Percentiles rank a stretch among this genome's conserved stretches.
These are phyloP conservation scores for Rosa chinensis DNA, from an alignment of 306 rosid species.

Conservation along the genomic window DNA sequence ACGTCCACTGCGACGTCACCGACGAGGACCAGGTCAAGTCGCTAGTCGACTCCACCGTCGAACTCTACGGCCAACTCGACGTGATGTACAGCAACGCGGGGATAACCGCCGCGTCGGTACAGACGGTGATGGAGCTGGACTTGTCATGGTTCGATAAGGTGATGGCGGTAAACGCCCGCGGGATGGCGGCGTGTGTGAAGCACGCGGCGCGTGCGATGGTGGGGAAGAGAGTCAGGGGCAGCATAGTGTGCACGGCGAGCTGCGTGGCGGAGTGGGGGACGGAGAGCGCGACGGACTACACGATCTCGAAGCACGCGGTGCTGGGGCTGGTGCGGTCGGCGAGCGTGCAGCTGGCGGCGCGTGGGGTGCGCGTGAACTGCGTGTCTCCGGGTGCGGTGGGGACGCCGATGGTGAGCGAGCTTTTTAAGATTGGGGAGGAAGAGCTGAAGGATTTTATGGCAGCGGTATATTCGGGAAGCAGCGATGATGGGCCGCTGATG, in stretches of 20 bases:
- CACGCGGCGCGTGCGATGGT: constrained; percentile 11
- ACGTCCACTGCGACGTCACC: constrained; percentile 20
- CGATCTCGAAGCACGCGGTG: constrained; percentile 42
- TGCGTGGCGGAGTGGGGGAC: neutral
- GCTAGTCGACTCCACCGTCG: neutral
- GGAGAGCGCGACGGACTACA: neutral
- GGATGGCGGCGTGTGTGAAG: constrained; percentile 21
- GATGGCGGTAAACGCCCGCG: neutral
- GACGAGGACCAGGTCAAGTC: constrained; percentile 8
- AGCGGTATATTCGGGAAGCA: neutral
- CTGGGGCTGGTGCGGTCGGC: constrained; percentile 35
- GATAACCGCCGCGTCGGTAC: neutral
- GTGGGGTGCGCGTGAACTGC: constrained; percentile 37
- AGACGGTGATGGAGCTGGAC: constrained; percentile 5
- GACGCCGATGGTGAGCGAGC: neutral
- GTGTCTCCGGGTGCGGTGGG: constrained; percentile 12
- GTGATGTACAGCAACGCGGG: constrained; percentile 30
- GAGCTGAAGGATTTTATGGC: neutral
- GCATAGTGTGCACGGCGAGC: too few species aligned
- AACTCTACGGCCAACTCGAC: constrained; percentile 16
- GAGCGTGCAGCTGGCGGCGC: constrained; percentile 26
- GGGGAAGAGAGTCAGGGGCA: neutral
- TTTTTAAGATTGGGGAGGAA: neutral
- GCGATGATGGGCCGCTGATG: neutral
- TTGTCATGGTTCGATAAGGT: neutral